Evolutionary conservation across 257 asterid species (phyloP).

Genomic region (Solanum peruvianum): DNA sequence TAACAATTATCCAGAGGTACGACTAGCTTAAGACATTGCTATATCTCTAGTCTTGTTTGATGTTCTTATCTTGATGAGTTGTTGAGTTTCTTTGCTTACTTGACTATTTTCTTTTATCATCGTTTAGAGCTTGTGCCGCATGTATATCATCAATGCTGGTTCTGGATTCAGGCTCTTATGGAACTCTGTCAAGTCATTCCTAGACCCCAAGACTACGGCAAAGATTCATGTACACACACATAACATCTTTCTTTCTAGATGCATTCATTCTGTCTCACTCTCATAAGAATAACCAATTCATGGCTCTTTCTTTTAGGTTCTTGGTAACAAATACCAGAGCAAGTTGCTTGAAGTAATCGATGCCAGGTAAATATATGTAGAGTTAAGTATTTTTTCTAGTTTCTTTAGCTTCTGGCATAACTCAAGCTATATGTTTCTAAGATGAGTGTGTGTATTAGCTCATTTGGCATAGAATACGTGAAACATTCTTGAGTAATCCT

Average conservation of each 20-base stretch:
- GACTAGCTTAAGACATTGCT: neutral
- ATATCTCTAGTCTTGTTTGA: neutral
- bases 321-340: constrained; percentile 86
- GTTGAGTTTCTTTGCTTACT: neutral
- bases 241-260: neutral
- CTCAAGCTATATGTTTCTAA: neutral
- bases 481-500: neutral
- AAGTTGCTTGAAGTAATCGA: constrained; percentile 87
- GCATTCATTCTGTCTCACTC: neutral
- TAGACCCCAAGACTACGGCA: constrained; percentile 93
- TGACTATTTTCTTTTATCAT: neutral
- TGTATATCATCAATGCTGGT: constrained; percentile 96
- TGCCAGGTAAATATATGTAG: constrained; percentile 43
- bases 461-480: neutral
- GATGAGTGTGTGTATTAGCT: neutral
- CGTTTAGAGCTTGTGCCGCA: constrained; percentile 65
- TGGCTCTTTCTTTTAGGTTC: constrained; percentile 32
- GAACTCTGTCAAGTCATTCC: constrained; percentile 93
- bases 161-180: constrained; percentile 95
- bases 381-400: neutral
- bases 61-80: neutral
- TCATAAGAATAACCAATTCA: neutral
- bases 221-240: constrained; percentile 59
- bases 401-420: neutral
- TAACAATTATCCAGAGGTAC: constrained; percentile 91